Base-by-base conservation (phyloP, 2,329 filamentous ascomycete species). In the Fusarium chlamydosporum region DNA sequence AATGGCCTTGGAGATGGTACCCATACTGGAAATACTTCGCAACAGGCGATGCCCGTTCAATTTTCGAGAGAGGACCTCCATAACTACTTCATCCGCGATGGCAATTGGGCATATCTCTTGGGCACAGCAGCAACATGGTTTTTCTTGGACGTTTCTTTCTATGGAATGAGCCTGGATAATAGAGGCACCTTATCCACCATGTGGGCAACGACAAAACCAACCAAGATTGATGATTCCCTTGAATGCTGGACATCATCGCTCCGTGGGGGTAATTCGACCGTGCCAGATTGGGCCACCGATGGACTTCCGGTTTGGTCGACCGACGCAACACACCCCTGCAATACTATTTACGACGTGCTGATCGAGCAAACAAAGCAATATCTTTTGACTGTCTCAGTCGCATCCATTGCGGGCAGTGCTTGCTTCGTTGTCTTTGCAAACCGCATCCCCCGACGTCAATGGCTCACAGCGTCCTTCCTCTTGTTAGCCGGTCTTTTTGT, bases 71-170 rank as follows among this genome's bases (percentile, higher is more conserved):
- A 81, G 41, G 83, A 86, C 57, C 71, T 86, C n/a, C 76, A 81
- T 68, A 82, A 82, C 66, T 86, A 83, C 74, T 85, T 86, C 56
- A 80, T 86, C 78, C 74, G 74, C 31, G 78, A 79, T 60, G 71
- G 77, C 20, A 76, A 78, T 72, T 77, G 75, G 79, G 67, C 72
- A 31, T 79, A 80, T 54, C 70, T 82, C 10, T 62, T 79, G 12
- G 77, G 76, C 31, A 85, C 85, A 4, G 81, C 83, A 0, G 73
- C 82, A 34, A 79, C 82, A 45, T 87, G 85, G 85, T 79, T 86
- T 16, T 77, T 87, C 2, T 76, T 87, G n/a, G 85, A 87, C 48
- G 79, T 87, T 55, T 83, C 82, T 2, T 87, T 86, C 59, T 87
- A 87, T 63, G 85, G 85, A 9, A 81, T 86, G 55, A 82, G 82